A percentile compares a stretch with the other conserved stretches of the same genome.
Evolutionary conservation across 2,329 filamentous ascomycete genomes (phyloP).

Genomic region (Escovopsis sp.): DNA sequence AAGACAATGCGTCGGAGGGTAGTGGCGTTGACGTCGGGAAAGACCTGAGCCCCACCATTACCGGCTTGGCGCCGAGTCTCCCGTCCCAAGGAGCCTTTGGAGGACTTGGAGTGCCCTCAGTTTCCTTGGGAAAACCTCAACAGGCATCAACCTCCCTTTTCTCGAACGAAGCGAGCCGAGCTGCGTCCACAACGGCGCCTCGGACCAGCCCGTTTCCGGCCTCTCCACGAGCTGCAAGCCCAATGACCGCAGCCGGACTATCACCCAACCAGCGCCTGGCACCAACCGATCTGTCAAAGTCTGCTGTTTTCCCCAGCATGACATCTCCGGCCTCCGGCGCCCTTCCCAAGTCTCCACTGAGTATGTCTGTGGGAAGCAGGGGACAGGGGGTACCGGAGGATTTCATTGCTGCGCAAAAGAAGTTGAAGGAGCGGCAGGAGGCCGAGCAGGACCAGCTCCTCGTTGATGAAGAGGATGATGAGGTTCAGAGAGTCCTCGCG

Average conservation of each 20-base stretch:
- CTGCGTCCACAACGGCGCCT: slow-evolving; percentile 35
- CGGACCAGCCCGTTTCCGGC: slow-evolving; percentile 29
- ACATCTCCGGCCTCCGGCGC: slow-evolving; percentile 38
- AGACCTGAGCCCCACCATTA: slow-evolving; percentile 41
- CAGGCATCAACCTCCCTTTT: slow-evolving; percentile 31
- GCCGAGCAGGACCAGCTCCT: slow-evolving; percentile 43
- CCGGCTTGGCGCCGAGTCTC: slow-evolving; percentile 31
- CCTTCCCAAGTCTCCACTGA: slow-evolving; percentile 23
- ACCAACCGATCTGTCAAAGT: too few relatives aligned
- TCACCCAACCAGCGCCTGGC: too few relatives aligned
- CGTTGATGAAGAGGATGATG: slow-evolving; percentile 55
- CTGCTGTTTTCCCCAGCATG: slow-evolving; percentile 28
- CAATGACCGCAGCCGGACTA: slow-evolving; percentile 31
- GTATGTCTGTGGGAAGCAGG: slow-evolving; percentile 25
- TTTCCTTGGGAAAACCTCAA: slow-evolving; percentile 21
- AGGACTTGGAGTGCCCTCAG: slow-evolving; percentile 26
- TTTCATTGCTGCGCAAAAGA: slow-evolving; percentile 35
- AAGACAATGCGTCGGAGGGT: slow-evolving; percentile 37
- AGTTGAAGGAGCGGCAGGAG: slow-evolving; percentile 38
- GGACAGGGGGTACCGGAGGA: slow-evolving; percentile 24
- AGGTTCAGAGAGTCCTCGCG: slow-evolving; percentile 46
- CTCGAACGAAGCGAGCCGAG: slow-evolving; percentile 37
- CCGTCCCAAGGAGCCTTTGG: slow-evolving; percentile 47
- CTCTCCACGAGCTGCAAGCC: slow-evolving; percentile 61
- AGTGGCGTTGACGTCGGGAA: slow-evolving; percentile 52